Evolutionary conservation across 805 yeast species (phyloP), one percentile per base, ranked within the genome.

Genomic region (Cyberlindnera suaveolens): DNA sequence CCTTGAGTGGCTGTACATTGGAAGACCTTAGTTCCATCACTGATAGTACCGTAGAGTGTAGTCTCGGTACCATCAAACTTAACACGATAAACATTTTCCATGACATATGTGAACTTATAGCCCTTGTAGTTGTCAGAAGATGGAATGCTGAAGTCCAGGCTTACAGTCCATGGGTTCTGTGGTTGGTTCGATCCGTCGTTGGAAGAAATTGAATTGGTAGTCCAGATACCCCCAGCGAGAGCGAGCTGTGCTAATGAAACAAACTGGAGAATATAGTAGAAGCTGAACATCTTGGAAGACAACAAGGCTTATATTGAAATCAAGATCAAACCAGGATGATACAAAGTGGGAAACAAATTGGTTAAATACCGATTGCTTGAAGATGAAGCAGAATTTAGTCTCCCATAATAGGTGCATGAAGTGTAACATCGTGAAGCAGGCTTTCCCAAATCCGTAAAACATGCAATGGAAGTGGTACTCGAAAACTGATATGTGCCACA

Each of bases 1-100:
- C 70, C 71, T 38, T 65, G 67, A 4, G 51, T 40, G 26, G 59
- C 61, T 23, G 56, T 50, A 53, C 72, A 68, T 13, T 50, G 39
- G 37, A 65, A 54, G 5, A 62, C 56, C 7, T 47, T 42, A 5
- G 53, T 51, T 14, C 62, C 65, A 44, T 53, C 64, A 32, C 44
- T 36, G 6, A 46, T 29, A n/a, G 57, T 55, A 16, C 44, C 50
- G 15, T 52, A 44, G 16, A 52, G 50, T 9, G 46, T 23, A 13
- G 43, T 46, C 35, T 45, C 49, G 16, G 33, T 18, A 15, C 52
- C 58, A 17, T 52, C 51, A 39, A 67, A 64, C 38, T 63, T 60
- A 29, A 66, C 45, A 38, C 68, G 61, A 47, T 65, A 66, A 20
- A 66, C 60, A 40, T 57, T 44, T 8, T 64, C 61, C 50, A 68